These are phyloP conservation scores for Cerrena zonata DNA, from an alignment of 1,284 basidiomycete species.

Conservation along the genomic window DNA sequence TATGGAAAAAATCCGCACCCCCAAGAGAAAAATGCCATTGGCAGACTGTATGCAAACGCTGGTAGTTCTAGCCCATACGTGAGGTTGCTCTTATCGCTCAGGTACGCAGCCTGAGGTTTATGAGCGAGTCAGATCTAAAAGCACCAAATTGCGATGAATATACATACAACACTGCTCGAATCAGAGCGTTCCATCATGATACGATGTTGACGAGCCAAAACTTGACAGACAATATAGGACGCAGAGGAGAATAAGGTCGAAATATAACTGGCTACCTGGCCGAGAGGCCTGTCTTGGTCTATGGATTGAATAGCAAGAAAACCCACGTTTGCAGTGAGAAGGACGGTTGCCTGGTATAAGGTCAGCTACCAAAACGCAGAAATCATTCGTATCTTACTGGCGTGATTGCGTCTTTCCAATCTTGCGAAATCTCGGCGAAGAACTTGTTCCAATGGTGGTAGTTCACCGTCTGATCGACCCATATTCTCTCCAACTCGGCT, in stretches of 20 bases:
- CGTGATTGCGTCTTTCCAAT: conserved; percentile 24
- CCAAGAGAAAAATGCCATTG: conserved; percentile 24
- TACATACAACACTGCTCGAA: too few species aligned
- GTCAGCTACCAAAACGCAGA: background rate
- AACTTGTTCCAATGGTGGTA: conserved; percentile 22
- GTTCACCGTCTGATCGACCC: conserved; percentile 22
- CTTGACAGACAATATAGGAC: conserved; percentile 20
- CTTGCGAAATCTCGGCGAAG: conserved; percentile 17
- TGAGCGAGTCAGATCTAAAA: too few species aligned
- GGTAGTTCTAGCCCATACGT: conserved; percentile 15
- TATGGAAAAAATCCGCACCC: too few species aligned
- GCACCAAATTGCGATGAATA: too few species aligned
- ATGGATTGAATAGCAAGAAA: conserved; percentile 35
- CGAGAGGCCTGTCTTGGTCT: conserved; percentile 12
- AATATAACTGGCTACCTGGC: conserved; percentile 25
- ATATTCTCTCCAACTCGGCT: conserved; percentile 19
- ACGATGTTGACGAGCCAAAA: conserved; percentile 21
- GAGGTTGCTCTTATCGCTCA: conserved; percentile 3
- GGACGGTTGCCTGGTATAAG: conserved; percentile 32
- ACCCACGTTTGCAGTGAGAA: conserved; percentile 37
- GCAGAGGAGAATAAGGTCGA: conserved; percentile 23
- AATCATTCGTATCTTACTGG: conserved; percentile 21
- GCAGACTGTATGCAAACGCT: conserved; percentile 24
- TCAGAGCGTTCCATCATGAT: background rate
- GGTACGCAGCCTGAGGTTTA: too few species aligned